Evolutionary conservation across 768 basidiomycete species (phyloP).

Genomic region (Suillus lakei): DNA sequence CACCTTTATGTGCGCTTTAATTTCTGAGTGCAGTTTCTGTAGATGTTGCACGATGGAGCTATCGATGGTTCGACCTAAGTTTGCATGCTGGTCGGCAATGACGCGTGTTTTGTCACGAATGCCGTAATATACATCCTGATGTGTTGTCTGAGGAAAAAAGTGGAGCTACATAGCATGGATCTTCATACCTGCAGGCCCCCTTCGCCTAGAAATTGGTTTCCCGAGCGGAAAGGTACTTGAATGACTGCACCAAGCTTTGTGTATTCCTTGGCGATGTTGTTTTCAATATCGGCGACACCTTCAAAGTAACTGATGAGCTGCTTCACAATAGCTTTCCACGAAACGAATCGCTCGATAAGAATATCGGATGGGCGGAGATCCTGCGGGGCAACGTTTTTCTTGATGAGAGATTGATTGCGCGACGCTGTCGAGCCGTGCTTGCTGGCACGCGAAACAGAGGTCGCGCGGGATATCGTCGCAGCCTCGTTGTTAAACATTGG

Average conservation of each 20-base stretch:
- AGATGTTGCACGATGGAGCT: slow-evolving; percentile 97
- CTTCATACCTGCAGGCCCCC: slow-evolving; percentile 81
- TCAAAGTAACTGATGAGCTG: slow-evolving; percentile 94
- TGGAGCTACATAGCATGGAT: neutral
- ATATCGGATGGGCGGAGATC: slow-evolving; percentile 94
- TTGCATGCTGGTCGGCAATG: slow-evolving; percentile 96
- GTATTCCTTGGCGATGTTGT: slow-evolving; percentile 91
- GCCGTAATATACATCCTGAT: slow-evolving; percentile 87
- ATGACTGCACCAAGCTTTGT: slow-evolving; percentile 94
- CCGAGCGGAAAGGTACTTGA: slow-evolving; percentile 94
- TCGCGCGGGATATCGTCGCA: slow-evolving; percentile 66
- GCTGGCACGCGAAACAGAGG: slow-evolving; percentile 69
- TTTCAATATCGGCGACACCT: slow-evolving; percentile 88
- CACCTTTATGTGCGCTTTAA: slow-evolving; percentile 97
- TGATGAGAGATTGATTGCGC: slow-evolving; percentile 85
- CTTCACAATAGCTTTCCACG: slow-evolving; percentile 97
- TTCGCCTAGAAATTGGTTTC: slow-evolving; percentile 98
- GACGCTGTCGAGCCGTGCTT: slow-evolving; percentile 75
- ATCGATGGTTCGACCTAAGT: slow-evolving; percentile 94
- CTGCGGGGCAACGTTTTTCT: slow-evolving; percentile 89
- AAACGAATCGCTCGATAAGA: slow-evolving; percentile 92
- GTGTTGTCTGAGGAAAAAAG: neutral
- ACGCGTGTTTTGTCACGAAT: slow-evolving; percentile 92
- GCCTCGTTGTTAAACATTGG: slow-evolving; percentile 47
- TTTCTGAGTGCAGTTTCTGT: slow-evolving; percentile 91